phyloP scores from a whole-genome alignment of 177 flowering plant species.

The Vitis hybrid region DNA sequence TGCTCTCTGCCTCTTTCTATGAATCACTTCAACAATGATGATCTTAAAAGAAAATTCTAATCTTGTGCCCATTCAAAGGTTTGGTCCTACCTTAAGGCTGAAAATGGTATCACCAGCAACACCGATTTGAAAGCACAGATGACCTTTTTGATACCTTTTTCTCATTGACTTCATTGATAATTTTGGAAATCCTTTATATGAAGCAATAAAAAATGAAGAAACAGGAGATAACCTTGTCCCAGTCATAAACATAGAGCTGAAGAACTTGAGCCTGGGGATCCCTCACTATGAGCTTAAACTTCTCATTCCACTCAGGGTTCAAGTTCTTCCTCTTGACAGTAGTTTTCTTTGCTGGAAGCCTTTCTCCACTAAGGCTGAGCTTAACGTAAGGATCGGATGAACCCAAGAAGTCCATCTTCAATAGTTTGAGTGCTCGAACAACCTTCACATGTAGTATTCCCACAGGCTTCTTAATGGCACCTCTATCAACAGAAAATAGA shows the following conservation, averaged over 20 bases:
- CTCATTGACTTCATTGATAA: too few species aligned
- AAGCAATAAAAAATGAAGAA: background rate
- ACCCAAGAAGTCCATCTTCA: slow-evolving; percentile 54
- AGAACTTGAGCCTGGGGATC: slow-evolving; percentile 50
- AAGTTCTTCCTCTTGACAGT: slow-evolving; percentile 45
- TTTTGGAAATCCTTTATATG: too few species aligned
- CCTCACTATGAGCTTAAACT: slow-evolving; percentile 49
- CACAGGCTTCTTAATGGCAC: slow-evolving; percentile 46
- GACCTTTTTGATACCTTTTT: too few species aligned
- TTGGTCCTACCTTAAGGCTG: too few species aligned
- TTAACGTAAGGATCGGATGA: slow-evolving; percentile 62
- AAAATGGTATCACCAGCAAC: too few species aligned
- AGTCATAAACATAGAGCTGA: slow-evolving; percentile 45
- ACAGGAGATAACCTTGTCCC: slow-evolving; percentile 53
- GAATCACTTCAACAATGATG: too few species aligned
- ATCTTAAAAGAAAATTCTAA: too few species aligned
- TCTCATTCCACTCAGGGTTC: slow-evolving; percentile 59
- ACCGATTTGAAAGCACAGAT: too few species aligned
- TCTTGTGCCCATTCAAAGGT: too few species aligned
- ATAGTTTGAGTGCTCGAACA: slow-evolving; percentile 42
- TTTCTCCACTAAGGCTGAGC: slow-evolving; percentile 48
- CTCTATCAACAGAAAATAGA: slow-evolving; percentile 16
- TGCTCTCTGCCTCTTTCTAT: too few species aligned
- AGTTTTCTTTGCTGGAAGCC: slow-evolving; percentile 49
- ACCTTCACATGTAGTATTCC: slow-evolving; percentile 56